Conservation (phyloP, 768 basidiomycete species). For the Kwoniella newhampshirensis region DNA sequence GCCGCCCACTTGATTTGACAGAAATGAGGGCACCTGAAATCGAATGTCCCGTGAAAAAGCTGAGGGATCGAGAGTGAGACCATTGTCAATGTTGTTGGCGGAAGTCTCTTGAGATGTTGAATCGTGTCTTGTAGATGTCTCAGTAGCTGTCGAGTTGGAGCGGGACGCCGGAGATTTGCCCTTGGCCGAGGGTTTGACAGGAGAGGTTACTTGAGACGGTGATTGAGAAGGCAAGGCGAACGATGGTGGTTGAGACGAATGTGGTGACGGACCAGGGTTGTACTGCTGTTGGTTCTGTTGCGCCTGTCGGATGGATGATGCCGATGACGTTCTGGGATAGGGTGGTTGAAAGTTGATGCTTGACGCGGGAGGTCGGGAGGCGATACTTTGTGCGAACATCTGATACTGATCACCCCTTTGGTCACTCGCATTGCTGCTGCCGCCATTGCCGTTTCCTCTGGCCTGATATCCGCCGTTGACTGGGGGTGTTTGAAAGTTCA, state of each 20-base stretch:
- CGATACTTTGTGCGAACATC: conserved; percentile 43
- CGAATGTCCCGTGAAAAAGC: conserved; percentile 49
- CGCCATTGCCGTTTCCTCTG: conserved; percentile 11
- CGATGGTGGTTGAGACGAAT: conserved; percentile 9
- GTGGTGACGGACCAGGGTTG: conserved; percentile 8
- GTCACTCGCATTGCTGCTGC: background rate
- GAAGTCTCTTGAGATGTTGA: conserved; percentile 5
- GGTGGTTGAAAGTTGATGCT: conserved; percentile 26
- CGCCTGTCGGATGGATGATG: conserved; percentile 5
- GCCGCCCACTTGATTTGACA: conserved; percentile 32
- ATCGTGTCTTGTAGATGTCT: background rate
- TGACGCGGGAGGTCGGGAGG: conserved; percentile 12
- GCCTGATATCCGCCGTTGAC: conserved; percentile 9
- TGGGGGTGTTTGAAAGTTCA: conserved; percentile 44
- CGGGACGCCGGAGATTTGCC: conserved; percentile 21
- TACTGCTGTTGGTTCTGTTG: conserved; percentile 17
- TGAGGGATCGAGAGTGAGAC: conserved; percentile 45
- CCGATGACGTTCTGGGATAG: conserved; percentile 11
- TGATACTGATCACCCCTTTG: conserved; percentile 16
- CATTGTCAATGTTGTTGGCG: conserved; percentile 19
- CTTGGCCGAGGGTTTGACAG: conserved; percentile 5
- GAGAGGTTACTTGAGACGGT: conserved; percentile 10
- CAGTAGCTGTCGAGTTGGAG: no score
- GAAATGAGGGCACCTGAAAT: conserved; percentile 47
- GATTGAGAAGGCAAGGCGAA: conserved; percentile 14